Percentiles rank a stretch among this genome's conserved stretches.
Conservation (phyloP, 805 yeast genomes). For the Candida maris region DNA sequence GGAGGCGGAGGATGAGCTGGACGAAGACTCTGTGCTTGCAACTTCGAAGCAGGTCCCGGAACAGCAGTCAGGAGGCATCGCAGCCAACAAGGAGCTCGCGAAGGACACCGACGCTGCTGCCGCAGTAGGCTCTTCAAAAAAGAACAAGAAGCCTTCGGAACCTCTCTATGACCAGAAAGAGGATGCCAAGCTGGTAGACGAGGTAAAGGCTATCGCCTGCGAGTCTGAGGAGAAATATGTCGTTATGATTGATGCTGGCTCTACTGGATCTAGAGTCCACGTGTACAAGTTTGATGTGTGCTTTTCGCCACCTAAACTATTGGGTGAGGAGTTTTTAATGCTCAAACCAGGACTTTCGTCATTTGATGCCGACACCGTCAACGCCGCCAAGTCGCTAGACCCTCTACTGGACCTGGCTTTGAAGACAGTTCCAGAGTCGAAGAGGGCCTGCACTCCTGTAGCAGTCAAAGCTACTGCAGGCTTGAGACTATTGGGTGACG, state of each 20-base stretch:
- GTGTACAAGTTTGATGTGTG: slow-evolving; percentile 90
- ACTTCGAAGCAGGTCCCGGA: slow-evolving; percentile 2
- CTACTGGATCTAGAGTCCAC: slow-evolving; percentile 95
- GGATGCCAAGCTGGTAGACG: slow-evolving; percentile 13
- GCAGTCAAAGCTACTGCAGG: slow-evolving; percentile 99
- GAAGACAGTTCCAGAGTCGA: slow-evolving; percentile 66
- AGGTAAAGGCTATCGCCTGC: slow-evolving; percentile 29
- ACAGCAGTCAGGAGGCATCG: slow-evolving; percentile 23
- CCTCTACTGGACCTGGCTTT: slow-evolving; percentile 75
- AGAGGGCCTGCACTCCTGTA: slow-evolving; percentile 81
- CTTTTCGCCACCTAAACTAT: slow-evolving; percentile 73
- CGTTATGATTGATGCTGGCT: slow-evolving; percentile 96
- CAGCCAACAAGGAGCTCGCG: slow-evolving; percentile 15
- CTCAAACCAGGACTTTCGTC: slow-evolving; percentile 88
- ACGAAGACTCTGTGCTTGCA: background rate
- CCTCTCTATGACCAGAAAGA: slow-evolving; percentile 11
- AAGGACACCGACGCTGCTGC: slow-evolving; percentile 4
- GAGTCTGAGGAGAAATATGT: slow-evolving; percentile 58
- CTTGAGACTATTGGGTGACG: slow-evolving; percentile 77
- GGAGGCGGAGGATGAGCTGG: slow-evolving; percentile 7
- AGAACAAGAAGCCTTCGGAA: slow-evolving; percentile 1
- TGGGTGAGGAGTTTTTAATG: slow-evolving; percentile 83
- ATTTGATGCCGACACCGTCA: slow-evolving; percentile 71
- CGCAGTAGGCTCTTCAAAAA: background rate
- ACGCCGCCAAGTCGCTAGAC: slow-evolving; percentile 90